Evolutionary conservation across 176 grass and related monocot genomes (phyloP).

Genomic region (Secale cereale): DNA sequence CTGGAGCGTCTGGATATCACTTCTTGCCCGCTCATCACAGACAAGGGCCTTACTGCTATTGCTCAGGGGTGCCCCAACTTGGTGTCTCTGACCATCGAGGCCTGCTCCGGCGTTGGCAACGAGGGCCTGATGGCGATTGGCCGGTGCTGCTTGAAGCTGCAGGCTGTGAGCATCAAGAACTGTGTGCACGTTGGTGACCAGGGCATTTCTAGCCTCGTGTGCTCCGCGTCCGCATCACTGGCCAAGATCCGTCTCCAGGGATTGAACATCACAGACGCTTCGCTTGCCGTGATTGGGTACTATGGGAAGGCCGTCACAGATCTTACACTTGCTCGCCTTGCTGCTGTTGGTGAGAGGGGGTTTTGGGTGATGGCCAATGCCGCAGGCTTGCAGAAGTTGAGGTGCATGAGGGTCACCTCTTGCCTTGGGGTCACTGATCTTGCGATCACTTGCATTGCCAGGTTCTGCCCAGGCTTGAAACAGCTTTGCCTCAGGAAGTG

Average conservation of each 20-base stretch:
- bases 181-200: conserved; percentile 57
- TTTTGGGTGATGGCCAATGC: conserved; percentile 99
- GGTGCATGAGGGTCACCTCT: conserved; percentile 60
- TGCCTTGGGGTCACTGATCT: conserved; percentile 86
- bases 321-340: conserved; percentile 54
- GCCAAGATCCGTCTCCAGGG: conserved; percentile 73
- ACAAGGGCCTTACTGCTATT: conserved; percentile 64
- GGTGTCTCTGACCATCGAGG: conserved; percentile 61
- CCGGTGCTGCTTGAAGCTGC: conserved; percentile 53
- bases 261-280: conserved; percentile 78
- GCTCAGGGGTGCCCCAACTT: conserved; percentile 75
- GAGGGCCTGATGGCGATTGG: conserved; percentile 64
- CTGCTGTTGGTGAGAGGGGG: conserved; percentile 67
- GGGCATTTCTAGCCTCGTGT: conserved; percentile 70
- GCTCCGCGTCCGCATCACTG: conserved; percentile 55
- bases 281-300: conserved; percentile 77
- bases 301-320: conserved; percentile 79
- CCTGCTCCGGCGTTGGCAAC: conserved; percentile 52
- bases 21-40: conserved; percentile 63
- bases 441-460: conserved; percentile 66
- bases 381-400: conserved; percentile 78
- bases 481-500: conserved; percentile 62
- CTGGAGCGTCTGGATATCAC: conserved; percentile 77
- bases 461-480: conserved; percentile 75
- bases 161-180: conserved; percentile 72